Percentiles rank a stretch among this genome's conserved stretches.
Evolutionary conservation across 2,329 filamentous ascomycete species (phyloP).

Genomic region (Microcyclospora tardicrescens): DNA sequence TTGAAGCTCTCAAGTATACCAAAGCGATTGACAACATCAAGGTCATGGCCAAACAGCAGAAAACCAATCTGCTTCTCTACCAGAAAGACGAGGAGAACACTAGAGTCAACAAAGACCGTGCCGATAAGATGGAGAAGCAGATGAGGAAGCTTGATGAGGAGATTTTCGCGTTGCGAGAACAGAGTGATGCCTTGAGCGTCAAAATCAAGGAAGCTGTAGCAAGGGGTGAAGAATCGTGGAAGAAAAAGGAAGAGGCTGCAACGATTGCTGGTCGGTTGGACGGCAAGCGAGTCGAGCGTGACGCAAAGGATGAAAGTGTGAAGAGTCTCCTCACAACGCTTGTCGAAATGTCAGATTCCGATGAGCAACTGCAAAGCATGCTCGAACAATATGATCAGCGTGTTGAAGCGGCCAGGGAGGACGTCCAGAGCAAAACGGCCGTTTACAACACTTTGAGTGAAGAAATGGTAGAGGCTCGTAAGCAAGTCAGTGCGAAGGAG

Average conservation of each 20-base stretch:
- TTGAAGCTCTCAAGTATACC: conserved; percentile 92
- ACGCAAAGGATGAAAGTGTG: conserved; percentile 57
- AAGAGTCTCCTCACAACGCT: conserved; percentile 58
- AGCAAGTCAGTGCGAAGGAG: conserved; percentile 33
- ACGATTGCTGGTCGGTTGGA: conserved; percentile 62
- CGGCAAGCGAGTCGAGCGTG: conserved; percentile 62
- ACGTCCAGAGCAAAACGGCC: conserved; percentile 44
- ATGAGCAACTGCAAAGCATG: conserved; percentile 58
- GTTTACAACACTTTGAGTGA: conserved; percentile 53
- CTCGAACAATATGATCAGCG: conserved; percentile 67
- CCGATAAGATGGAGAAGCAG: conserved; percentile 43
- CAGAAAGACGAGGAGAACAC: conserved; percentile 65
- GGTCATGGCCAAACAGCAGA: conserved; percentile 67
- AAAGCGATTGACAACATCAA: conserved; percentile 97
- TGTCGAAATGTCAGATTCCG: conserved; percentile 64
- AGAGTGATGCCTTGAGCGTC: conserved; percentile 44
- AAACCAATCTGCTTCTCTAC: conserved; percentile 57
- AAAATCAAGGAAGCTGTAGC: conserved; percentile 48
- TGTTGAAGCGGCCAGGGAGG: conserved; percentile 51
- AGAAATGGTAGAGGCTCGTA: conserved; percentile 35
- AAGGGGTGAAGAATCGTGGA: conserved; percentile 49
- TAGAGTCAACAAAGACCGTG: conserved; percentile 74
- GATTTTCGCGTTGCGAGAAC: conserved; percentile 47
- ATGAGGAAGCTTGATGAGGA: conserved; percentile 47
- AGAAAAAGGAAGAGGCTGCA: conserved; percentile 60